Evolutionary conservation across 495 filamentous ascomycete species (phyloP), one percentile per base, ranked within the genome.

Genomic region (Trichoderma erinaceum): DNA sequence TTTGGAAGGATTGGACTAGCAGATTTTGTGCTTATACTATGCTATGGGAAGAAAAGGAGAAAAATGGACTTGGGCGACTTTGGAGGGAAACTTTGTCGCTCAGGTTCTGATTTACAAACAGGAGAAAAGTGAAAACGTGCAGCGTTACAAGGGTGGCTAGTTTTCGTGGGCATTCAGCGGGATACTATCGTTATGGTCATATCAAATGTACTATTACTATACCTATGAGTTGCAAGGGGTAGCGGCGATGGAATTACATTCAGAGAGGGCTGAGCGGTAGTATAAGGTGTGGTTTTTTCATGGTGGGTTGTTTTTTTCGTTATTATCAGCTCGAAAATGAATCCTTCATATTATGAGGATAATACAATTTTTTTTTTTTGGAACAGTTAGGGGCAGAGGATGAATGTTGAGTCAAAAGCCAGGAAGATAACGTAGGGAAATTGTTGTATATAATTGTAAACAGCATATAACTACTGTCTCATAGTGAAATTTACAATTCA

Each of bases 1-100:
- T 4, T 52, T 25, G 48, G 48, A 52, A 52, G 48, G 48, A 52
- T 52, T 52, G 48, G 48, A 52, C 48, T 52, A 52, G 56, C 56
- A 29, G 25, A 35, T 27, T 4, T 61, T 61, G 27, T 56, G 50
- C 50, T 56, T 23, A 13, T 61, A 25, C 12, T 23, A 21, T 61
- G 56, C 12, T 16, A 61, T 29, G 25, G 25, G 56, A 56, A 11
- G 56, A 21, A 61, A 32, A 61, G 27, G 23, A 29, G 56, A 21
- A 61, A 32, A 61, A 13, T 2, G 12, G 35, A 61, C 29, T 1
- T 32, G 56, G 56, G 27, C 56, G 27, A 29, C 56, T 29, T 38
- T 61, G 56, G 27, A 61, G 56, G 56, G 56, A 32, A 52, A 29
- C 25, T 38, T 32, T 35, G 56, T 61, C 56, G 56, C 27, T 16